phyloP scores from a whole-genome alignment of 495 filamentous ascomycete genomes.

The Penicillium daleae region DNA sequence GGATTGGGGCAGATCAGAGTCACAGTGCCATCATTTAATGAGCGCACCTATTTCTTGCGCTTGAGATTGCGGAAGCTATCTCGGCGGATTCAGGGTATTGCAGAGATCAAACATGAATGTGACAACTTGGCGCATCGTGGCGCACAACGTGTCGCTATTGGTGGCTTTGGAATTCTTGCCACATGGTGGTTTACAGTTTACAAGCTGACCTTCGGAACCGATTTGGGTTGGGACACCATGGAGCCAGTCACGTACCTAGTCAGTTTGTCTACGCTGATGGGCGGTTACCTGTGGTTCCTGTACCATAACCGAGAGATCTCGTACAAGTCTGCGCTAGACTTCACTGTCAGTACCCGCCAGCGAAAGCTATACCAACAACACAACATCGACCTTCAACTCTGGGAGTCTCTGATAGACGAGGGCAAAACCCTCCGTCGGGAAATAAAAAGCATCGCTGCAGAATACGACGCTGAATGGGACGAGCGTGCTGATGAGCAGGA shows the following conservation, averaged over 20 bases:
- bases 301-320: slow-evolving; percentile 89
- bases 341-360: slow-evolving; percentile 80
- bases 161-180: slow-evolving; percentile 70
- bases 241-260: slow-evolving; percentile 91
- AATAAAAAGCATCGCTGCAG: slow-evolving; percentile 77
- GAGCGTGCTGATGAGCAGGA: slow-evolving; percentile 78
- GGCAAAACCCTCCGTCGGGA: slow-evolving; percentile 79
- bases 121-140: slow-evolving; percentile 74
- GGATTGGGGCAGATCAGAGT: slow-evolving; percentile 69
- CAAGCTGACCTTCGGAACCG: slow-evolving; percentile 75
- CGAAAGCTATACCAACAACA: slow-evolving; percentile 71
- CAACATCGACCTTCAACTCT: slow-evolving; percentile 75
- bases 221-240: slow-evolving; percentile 86
- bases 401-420: slow-evolving; percentile 80
- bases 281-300: slow-evolving; percentile 91
- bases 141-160: slow-evolving; percentile 78
- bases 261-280: slow-evolving; percentile 80
- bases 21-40: slow-evolving; percentile 82
- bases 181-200: slow-evolving; percentile 84
- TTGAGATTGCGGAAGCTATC: slow-evolving; percentile 73
- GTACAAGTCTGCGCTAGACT: slow-evolving; percentile 82
- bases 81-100: slow-evolving; percentile 63
- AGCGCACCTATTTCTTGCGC: slow-evolving; percentile 85
- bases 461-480: slow-evolving; percentile 96
- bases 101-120: slow-evolving; percentile 79